phyloP scores from a whole-genome alignment of 495 filamentous ascomycete species.

The Penicillium alfredii region DNA sequence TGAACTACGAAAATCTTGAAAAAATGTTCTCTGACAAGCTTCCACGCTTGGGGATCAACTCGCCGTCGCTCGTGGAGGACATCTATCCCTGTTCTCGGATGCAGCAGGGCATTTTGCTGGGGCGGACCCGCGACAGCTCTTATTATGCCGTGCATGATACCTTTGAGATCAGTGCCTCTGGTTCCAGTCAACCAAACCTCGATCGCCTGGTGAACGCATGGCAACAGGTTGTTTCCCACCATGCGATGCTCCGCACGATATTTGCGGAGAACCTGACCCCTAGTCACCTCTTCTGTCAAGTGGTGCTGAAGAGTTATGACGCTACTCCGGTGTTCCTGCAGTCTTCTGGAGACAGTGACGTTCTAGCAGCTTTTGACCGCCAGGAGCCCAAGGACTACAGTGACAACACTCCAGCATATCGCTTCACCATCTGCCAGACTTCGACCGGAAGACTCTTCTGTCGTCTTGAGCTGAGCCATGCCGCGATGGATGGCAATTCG shows the following conservation, averaged over 20 bases:
- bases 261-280: conserved; percentile 45
- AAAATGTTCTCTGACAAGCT: conserved; percentile 41
- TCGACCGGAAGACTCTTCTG: conserved; percentile 36
- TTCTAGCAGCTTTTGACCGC: conserved; percentile 27
- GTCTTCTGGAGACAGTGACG: conserved; percentile 30
- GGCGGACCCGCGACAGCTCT: conserved; percentile 49
- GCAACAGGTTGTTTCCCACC: conserved; percentile 43
- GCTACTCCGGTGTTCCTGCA: conserved; percentile 25
- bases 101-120: conserved; percentile 62
- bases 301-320: conserved; percentile 42
- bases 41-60: conserved; percentile 40
- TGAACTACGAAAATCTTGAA: conserved; percentile 53
- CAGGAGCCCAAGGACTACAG: conserved; percentile 33
- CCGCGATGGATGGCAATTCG: conserved; percentile 46
- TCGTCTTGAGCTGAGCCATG: conserved; percentile 53
- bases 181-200: conserved; percentile 25
- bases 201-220: conserved; percentile 40
- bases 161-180: conserved; percentile 46
- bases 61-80: conserved; percentile 47
- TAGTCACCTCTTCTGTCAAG: conserved; percentile 42
- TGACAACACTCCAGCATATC: conserved; percentile 38
- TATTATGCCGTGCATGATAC: conserved; percentile 58
- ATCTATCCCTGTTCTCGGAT: conserved; percentile 63
- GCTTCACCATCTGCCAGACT: conserved; percentile 44
- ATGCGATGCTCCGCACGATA: conserved; percentile 47